Conservation (phyloP, 352 stramenopile genomes). For the Phytopythium delawarense region DNA sequence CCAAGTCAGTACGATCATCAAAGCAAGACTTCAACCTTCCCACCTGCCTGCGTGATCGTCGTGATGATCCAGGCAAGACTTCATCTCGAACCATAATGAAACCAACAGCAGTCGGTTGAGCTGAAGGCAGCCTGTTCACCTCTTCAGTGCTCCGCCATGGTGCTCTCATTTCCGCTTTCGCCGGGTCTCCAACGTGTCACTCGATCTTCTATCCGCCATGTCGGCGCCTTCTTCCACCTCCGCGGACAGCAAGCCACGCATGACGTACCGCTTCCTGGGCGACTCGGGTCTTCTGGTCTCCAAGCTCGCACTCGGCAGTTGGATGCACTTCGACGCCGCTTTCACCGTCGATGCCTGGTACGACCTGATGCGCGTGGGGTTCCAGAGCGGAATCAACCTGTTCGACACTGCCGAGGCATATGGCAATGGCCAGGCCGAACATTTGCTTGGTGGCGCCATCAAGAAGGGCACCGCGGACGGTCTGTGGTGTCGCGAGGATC, state of each 20-base stretch:
- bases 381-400: slow-evolving; percentile 40
- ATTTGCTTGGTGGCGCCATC: slow-evolving; percentile 32
- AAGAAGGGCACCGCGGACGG: slow-evolving; percentile 29
- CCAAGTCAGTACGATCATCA: not conserved
- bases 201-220: not conserved
- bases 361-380: slow-evolving; percentile 25
- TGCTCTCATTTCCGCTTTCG: not conserved
- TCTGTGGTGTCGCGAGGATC: slow-evolving; percentile 31
- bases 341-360: slow-evolving; percentile 21
- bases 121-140: not conserved
- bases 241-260: slow-evolving; percentile 21
- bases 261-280: not conserved
- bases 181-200: not conserved
- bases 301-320: slow-evolving; percentile 29
- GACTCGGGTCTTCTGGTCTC: slow-evolving; percentile 30
- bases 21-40: not conserved
- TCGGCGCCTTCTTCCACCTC: slow-evolving; percentile 8
- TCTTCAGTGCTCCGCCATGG: not conserved
- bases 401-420: slow-evolving; percentile 46
- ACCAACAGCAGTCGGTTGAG: not conserved
- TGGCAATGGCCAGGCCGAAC: slow-evolving; percentile 23
- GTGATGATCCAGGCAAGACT: not conserved
- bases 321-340: slow-evolving; percentile 18
- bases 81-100: not conserved
- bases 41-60: not conserved